Percentiles rank a stretch among this genome's conserved stretches.
Conservation (phyloP, 306 rosid genomes). For the Prunus salicina region DNA sequence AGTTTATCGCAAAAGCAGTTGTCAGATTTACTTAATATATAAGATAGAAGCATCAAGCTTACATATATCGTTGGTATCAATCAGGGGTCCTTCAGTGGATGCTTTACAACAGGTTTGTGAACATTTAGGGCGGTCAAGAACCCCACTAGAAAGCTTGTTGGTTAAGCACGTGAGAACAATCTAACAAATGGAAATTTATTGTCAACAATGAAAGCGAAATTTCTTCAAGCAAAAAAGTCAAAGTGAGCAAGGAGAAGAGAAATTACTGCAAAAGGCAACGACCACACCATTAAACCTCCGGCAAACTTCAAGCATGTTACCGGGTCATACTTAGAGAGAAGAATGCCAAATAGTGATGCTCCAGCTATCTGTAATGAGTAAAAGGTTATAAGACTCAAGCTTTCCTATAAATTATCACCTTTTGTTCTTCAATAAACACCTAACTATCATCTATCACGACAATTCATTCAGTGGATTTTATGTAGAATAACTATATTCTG, state of each 20-base stretch:
- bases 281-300: slow-evolving; percentile 67
- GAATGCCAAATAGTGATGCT: slow-evolving; percentile 75
- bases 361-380: slow-evolving; percentile 68
- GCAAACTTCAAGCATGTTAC: slow-evolving; percentile 85
- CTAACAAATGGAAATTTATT: slow-evolving; percentile 34
- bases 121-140: slow-evolving; percentile 83
- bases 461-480: neutral
- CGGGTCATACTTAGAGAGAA: slow-evolving; percentile 80
- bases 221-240: neutral
- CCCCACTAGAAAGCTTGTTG: slow-evolving; percentile 90
- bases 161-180: slow-evolving; percentile 65
- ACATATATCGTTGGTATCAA: slow-evolving; percentile 52
- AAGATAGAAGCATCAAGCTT: slow-evolving; percentile 9
- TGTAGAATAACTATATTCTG: neutral
- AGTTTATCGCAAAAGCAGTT: neutral
- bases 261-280: slow-evolving; percentile 78
- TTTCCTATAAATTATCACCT: neutral
- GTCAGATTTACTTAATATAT: neutral
- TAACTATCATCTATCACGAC: neutral
- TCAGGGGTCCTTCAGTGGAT: slow-evolving; percentile 39
- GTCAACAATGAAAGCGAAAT: slow-evolving; percentile 9
- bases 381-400: slow-evolving; percentile 18
- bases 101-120: slow-evolving; percentile 58
- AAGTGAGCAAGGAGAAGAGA: slow-evolving; percentile 28
- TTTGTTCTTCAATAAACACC: neutral